Percentiles rank a stretch among this genome's conserved stretches.
Conservation (phyloP, 306 rosid species). For the Vigna radiata region DNA sequence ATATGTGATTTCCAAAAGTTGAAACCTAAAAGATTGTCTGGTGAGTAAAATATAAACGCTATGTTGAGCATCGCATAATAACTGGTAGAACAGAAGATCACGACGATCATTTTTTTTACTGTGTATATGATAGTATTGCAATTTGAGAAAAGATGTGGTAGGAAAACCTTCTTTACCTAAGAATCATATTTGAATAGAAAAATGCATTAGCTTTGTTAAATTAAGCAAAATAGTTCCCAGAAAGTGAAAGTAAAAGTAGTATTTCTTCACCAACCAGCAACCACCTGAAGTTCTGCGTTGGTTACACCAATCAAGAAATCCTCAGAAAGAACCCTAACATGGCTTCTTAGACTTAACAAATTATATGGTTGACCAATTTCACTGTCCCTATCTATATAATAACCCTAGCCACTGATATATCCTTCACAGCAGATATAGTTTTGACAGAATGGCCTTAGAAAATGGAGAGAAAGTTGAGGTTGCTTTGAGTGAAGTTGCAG, state of each 20-base stretch:
- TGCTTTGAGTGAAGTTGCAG: constrained; percentile 13
- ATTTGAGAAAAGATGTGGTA: too few species aligned
- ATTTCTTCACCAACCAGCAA: constrained; percentile 62
- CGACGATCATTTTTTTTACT: too few species aligned
- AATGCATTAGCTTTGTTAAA: background rate
- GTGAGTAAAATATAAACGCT: too few species aligned
- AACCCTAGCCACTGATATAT: background rate
- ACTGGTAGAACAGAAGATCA: too few species aligned
- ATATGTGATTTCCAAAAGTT: too few species aligned
- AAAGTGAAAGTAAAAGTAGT: background rate
- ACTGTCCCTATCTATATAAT: constrained; percentile 49
- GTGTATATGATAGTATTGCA: too few species aligned
- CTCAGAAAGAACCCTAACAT: constrained; percentile 11
- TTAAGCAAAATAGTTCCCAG: background rate
- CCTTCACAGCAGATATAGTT: background rate
- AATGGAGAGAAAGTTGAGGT: constrained; percentile 52
- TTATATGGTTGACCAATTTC: constrained; percentile 29
- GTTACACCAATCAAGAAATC: constrained; percentile 69
- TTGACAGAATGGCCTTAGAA: constrained; percentile 58
- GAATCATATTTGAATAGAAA: background rate
- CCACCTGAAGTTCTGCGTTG: constrained; percentile 49
- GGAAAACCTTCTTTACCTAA: background rate
- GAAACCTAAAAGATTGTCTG: too few species aligned
- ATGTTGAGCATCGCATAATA: too few species aligned
- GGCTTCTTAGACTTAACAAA: constrained; percentile 57